A percentile compares a stretch with the other conserved stretches of the same genome.
phyloP scores from a whole-genome alignment of 2,329 filamentous ascomycete genomes.

The Epicoccum nigrum region DNA sequence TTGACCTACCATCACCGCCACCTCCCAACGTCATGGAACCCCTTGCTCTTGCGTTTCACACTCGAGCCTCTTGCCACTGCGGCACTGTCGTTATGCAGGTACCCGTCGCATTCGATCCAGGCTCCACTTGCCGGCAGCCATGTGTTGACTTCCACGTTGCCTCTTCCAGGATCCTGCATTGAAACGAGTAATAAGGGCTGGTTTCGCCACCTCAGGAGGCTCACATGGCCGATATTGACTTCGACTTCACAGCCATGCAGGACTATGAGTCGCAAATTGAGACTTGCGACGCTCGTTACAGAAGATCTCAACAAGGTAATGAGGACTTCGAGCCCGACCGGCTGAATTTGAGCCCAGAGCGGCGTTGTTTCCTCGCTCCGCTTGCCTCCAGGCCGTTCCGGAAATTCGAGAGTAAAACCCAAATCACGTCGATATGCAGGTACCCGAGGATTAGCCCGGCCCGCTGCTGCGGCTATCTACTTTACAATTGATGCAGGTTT shows the following conservation, averaged over 20 bases:
- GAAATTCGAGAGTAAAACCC: no score
- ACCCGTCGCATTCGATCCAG: slow-evolving; percentile 2
- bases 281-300: slow-evolving; percentile 1
- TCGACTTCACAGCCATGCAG: not conserved
- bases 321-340: not conserved
- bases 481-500: not conserved
- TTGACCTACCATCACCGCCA: slow-evolving; percentile 10
- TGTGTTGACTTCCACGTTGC: not conserved
- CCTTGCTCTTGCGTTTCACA: slow-evolving; percentile 1
- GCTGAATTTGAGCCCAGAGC: no score
- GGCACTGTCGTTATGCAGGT: slow-evolving; percentile 15
- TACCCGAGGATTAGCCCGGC: not conserved
- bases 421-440: not conserved
- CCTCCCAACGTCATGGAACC: slow-evolving; percentile 4
- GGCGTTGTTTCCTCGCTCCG: no score
- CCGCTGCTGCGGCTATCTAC: not conserved
- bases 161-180: not conserved
- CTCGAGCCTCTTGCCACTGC: slow-evolving; percentile 8
- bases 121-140: slow-evolving; percentile 4
- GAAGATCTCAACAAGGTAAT: not conserved
- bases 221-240: not conserved
- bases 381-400: no score
- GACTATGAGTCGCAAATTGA: slow-evolving; percentile 1
- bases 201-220: slow-evolving; percentile 4
- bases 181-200: not conserved